Evolutionary conservation across 2,329 filamentous ascomycete genomes (phyloP), one percentile per base, ranked within the genome.

Genomic region (Thermochaetoides dissita): DNA sequence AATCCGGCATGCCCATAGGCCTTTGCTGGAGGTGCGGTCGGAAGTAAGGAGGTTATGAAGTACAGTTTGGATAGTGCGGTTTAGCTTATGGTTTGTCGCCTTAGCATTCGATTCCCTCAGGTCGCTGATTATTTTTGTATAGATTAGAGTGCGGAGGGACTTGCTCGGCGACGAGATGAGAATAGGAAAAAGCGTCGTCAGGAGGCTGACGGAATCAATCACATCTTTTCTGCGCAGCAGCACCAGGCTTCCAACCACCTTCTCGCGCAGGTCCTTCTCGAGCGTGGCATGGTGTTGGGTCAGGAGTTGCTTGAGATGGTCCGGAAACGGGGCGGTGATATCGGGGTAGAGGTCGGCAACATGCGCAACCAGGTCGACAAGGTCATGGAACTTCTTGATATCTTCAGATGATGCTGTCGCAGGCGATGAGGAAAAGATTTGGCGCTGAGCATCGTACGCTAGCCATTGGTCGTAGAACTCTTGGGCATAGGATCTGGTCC

Each of bases 1-100:
- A 49, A 98, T 74, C 62, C 95, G 95, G 47, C 95, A 86, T 3
- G 91, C 87, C 91, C 91, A 98, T 39, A 98, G 71, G 4, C 84
- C 86, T 56, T 94, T 91, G 1, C 84, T 72, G 1, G 87, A 93
- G 7, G 82, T 71, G 35, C 83, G 78, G 59, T 98, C 89, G 3
- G 83, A 84, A 10, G 84, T 85, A 36, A 96, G 76, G 24, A 96
- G 71, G 60, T 94, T 94, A 68, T 86, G 94, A 29, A 96, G 75
- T 9, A 93, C 85, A 3, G 84, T 93, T 62, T 98, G 91, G 46
- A 96, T 83, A 3, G 84, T 91, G 41, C 84, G 78, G 63, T 98
- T 98, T 41, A 98, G 74, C 43, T 81, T 84, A 65, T 98, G 91
- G 57, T 98, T 95, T 42, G 77, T 89, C 8, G 79, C 65, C 63